phyloP scores from a whole-genome alignment of 2,329 filamentous ascomycete species.

The Verticillium zaregamsianum region DNA sequence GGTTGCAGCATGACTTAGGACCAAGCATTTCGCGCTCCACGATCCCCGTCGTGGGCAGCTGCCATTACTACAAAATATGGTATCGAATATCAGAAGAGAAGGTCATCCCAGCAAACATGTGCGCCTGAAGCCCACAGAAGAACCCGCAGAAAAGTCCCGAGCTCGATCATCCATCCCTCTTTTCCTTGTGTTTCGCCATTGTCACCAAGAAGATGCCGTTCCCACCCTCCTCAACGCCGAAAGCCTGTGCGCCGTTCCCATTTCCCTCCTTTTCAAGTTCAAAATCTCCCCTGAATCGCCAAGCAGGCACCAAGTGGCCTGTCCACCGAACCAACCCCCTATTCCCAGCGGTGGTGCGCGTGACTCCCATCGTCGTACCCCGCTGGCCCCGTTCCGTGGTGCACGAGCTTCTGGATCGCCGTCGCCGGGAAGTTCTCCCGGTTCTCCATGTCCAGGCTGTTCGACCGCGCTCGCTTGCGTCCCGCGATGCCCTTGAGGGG shows the following conservation, averaged over 20 bases:
- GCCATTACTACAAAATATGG: constrained; percentile 1
- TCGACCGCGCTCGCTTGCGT: constrained; percentile 13
- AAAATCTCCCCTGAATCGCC: neutral
- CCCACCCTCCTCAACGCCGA: neutral
- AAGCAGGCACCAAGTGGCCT: neutral
- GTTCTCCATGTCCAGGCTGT: constrained; percentile 15
- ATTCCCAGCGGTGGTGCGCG: constrained; percentile 12
- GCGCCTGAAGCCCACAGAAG: neutral
- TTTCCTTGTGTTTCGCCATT: neutral
- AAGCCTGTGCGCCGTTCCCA: neutral
- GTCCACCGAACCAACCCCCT: neutral
- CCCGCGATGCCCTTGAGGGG: constrained; percentile 11
- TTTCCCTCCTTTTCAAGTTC: neutral
- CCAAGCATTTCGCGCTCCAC: neutral
- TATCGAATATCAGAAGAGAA: constrained; percentile 1
- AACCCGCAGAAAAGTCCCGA: neutral
- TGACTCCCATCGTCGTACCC: constrained; percentile 11
- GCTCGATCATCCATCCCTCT: neutral
- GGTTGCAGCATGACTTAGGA: neutral
- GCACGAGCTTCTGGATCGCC: constrained; percentile 13
- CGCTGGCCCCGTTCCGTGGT: constrained; percentile 9
- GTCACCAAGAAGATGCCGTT: neutral
- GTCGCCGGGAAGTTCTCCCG: constrained; percentile 15
- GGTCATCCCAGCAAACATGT: neutral
- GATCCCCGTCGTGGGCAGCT: constrained; percentile 13